Evolutionary conservation across 495 filamentous ascomycete species (phyloP).

Genomic region (Aspergillus sclerotiicarbonarius): DNA sequence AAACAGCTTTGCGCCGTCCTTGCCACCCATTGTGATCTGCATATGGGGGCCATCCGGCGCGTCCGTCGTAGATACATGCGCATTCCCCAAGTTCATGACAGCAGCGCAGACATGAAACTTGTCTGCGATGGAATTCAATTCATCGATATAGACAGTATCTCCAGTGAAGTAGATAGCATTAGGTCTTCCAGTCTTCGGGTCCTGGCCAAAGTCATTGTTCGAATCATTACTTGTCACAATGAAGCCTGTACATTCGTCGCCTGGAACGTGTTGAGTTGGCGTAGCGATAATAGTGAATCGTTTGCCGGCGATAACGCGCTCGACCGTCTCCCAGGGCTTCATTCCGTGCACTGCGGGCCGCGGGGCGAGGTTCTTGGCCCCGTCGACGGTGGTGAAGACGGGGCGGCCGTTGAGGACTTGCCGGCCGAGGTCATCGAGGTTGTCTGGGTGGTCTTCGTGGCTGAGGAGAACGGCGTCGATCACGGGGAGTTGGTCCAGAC

Average conservation of each 20-base stretch:
- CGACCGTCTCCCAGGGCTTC: conserved; percentile 15
- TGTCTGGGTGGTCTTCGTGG: conserved; percentile 57
- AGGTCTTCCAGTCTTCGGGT: conserved; percentile 31
- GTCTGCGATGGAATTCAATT: conserved; percentile 29
- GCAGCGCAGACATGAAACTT: conserved; percentile 24
- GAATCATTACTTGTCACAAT: conserved; percentile 19
- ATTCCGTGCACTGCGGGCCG: conserved; percentile 43
- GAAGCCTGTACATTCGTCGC: conserved; percentile 8
- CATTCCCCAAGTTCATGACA: conserved; percentile 31
- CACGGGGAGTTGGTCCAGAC: conserved; percentile 38
- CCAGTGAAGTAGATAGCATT: conserved; percentile 57
- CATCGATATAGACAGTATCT: conserved; percentile 52
- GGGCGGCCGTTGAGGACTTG: conserved; percentile 46
- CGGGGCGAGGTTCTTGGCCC: conserved; percentile 41
- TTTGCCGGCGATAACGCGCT: background rate
- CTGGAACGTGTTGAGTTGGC: conserved; percentile 4
- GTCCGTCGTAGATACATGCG: conserved; percentile 17
- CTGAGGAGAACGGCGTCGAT: conserved; percentile 54
- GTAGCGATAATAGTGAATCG: conserved; percentile 1
- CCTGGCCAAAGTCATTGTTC: conserved; percentile 35
- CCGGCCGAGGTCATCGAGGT: conserved; percentile 45
- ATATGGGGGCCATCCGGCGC: conserved; percentile 27
- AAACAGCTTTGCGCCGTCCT: conserved; percentile 39
- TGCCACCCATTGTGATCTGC: conserved; percentile 53
- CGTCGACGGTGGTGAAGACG: conserved; percentile 52